Conservation (phyloP, 176 grass and related monocot species). For the Microstegium vimineum region DNA sequence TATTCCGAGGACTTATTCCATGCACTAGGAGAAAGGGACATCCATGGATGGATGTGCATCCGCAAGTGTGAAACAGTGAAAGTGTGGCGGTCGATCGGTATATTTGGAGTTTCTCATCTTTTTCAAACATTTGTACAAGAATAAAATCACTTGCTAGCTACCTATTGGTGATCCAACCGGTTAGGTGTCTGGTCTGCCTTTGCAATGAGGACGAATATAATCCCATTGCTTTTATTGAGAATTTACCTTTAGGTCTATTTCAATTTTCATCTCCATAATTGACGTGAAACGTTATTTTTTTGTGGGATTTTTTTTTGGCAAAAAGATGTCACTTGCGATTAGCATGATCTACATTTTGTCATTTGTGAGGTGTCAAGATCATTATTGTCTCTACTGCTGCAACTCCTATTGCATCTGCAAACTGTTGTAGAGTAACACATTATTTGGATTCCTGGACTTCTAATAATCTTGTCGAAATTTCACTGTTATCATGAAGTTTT, state of each 20-base stretch:
- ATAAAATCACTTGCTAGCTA: neutral
- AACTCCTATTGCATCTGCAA: neutral
- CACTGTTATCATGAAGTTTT: neutral
- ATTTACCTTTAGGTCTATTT: neutral
- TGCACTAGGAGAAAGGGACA: too few species aligned
- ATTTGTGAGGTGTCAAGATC: neutral
- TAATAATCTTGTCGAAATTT: neutral
- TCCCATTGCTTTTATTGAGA: neutral
- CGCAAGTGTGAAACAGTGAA: neutral
- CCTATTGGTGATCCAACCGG: neutral
- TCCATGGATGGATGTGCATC: neutral
- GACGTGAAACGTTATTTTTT: neutral
- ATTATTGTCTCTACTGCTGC: neutral
- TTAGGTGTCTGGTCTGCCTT: neutral
- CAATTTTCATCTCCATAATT: neutral
- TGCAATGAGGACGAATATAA: neutral
- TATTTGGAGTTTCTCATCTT: neutral
- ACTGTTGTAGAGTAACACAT: neutral
- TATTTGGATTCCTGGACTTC: neutral
- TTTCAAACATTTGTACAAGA: neutral
- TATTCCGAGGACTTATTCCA: too few species aligned
- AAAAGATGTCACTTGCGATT: neutral
- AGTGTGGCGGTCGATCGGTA: neutral
- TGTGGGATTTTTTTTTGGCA: neutral
- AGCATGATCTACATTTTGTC: too few species aligned